These are phyloP conservation scores for Pisolithus thermaeus DNA, from an alignment of 1,284 basidiomycete species.

Conservation along the genomic window DNA sequence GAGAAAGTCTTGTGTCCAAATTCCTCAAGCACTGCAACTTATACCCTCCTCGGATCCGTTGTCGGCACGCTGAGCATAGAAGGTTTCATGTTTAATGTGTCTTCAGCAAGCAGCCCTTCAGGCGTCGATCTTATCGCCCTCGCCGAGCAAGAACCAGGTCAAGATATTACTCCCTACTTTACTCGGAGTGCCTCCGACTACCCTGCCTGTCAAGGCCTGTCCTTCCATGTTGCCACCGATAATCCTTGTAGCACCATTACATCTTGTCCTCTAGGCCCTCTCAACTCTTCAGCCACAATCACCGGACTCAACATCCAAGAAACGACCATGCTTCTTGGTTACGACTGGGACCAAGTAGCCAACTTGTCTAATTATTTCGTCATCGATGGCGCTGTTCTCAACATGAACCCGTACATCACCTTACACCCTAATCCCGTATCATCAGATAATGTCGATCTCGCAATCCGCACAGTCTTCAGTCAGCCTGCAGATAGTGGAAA, in stretches of 20 bases:
- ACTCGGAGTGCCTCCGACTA: conserved; percentile 62
- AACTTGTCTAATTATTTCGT: conserved; percentile 71
- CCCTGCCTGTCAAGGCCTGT: conserved; percentile 54
- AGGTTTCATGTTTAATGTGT: conserved; percentile 76
- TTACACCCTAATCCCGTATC: conserved; percentile 66
- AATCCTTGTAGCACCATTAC: conserved; percentile 58
- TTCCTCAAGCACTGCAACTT: conserved; percentile 51
- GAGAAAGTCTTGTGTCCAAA: conserved; percentile 89
- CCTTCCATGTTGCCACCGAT: conserved; percentile 67
- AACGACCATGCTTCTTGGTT: conserved; percentile 69
- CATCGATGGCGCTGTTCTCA: conserved; percentile 90
- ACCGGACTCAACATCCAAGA: conserved; percentile 55
- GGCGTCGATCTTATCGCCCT: conserved; percentile 58
- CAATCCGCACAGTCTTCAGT: conserved; percentile 72
- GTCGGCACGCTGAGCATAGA: conserved; percentile 69
- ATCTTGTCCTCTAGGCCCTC: conserved; percentile 57
- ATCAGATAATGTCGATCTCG: conserved; percentile 76
- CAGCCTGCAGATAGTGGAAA: conserved; percentile 59
- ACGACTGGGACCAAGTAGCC: conserved; percentile 84
- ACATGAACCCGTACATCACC: conserved; percentile 83
- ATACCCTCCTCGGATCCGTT: conserved; percentile 59
- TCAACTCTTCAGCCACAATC: conserved; percentile 56
- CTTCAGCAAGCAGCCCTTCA: conserved; percentile 45
- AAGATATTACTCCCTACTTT: conserved; percentile 88
- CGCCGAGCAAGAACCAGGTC: conserved; percentile 57